phyloP scores from a whole-genome alignment of 2,329 filamentous ascomycete genomes.

The Fusarium equiseti region DNA sequence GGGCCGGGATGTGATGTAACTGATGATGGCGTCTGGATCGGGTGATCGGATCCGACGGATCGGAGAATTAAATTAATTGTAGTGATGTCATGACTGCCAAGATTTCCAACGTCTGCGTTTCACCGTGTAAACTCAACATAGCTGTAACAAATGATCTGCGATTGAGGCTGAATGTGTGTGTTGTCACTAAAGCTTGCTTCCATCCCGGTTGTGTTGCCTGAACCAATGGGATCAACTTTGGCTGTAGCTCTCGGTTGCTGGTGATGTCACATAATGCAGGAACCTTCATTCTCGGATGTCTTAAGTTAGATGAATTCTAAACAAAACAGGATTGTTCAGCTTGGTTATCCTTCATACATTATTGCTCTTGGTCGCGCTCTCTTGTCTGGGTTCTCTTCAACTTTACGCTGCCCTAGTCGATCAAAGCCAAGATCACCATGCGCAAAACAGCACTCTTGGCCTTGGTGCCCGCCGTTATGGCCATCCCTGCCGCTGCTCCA shows the following conservation, averaged over 20 bases:
- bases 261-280: constrained; percentile 42
- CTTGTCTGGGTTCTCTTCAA: background rate
- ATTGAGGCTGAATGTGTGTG: constrained; percentile 6
- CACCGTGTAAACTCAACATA: background rate
- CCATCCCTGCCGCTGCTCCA: constrained; percentile 42
- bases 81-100: constrained; percentile 37
- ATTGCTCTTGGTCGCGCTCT: background rate
- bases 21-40: constrained; percentile 5
- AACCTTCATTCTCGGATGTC: constrained; percentile 30
- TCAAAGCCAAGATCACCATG: constrained; percentile 26
- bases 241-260: constrained; percentile 8
- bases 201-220: constrained; percentile 8
- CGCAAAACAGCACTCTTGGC: constrained; percentile 38
- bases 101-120: constrained; percentile 4
- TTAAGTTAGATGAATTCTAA: constrained; percentile 9
- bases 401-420: background rate
- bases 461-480: constrained; percentile 41
- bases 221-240: constrained; percentile 29
- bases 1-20: background rate
- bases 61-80: constrained; percentile 10
- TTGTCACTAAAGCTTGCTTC: constrained; percentile 30
- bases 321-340: constrained; percentile 23
- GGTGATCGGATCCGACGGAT: constrained; percentile 16
- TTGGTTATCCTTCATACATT: constrained; percentile 1
- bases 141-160: constrained; percentile 23